These are phyloP conservation scores for Alternaria triticina DNA, from an alignment of 2,329 filamentous ascomycete genomes.

Conservation along the genomic window DNA sequence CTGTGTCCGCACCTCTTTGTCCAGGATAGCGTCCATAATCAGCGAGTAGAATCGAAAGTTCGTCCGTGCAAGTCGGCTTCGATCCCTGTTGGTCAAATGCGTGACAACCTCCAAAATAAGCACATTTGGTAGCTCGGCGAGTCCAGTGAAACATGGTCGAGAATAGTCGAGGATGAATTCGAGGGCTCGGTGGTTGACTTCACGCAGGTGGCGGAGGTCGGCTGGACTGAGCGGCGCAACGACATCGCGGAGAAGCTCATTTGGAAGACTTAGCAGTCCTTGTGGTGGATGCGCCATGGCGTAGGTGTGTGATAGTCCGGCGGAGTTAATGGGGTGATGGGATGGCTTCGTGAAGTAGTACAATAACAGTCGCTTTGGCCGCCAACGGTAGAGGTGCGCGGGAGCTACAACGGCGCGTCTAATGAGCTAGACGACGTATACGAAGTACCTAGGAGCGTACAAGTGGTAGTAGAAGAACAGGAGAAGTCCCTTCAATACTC, in stretches of 20 bases:
- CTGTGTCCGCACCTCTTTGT: background rate
- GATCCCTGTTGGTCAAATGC: background rate
- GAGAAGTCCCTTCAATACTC: background rate
- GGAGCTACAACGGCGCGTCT: background rate
- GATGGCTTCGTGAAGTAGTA: background rate
- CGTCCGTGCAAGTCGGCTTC: background rate
- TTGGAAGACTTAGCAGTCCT: background rate
- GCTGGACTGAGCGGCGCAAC: background rate
- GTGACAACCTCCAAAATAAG: background rate
- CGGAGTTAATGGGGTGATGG: too few species aligned
- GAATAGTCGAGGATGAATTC: background rate
- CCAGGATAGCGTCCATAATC: background rate
- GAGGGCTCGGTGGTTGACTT: background rate
- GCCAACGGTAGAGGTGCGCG: background rate
- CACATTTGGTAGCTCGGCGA: background rate
- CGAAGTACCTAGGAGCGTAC: background rate
- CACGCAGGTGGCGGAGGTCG: background rate
- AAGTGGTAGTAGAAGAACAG: background rate
- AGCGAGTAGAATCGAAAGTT: background rate
- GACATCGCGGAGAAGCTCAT: background rate
- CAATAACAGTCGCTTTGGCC: background rate
- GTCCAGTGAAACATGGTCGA: background rate
- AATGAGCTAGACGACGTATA: background rate
- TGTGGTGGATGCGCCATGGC: background rate
- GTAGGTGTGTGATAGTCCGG: background rate